Evolutionary conservation across 1,284 basidiomycete genomes (phyloP).

Genomic region (Athelia psychrophila): DNA sequence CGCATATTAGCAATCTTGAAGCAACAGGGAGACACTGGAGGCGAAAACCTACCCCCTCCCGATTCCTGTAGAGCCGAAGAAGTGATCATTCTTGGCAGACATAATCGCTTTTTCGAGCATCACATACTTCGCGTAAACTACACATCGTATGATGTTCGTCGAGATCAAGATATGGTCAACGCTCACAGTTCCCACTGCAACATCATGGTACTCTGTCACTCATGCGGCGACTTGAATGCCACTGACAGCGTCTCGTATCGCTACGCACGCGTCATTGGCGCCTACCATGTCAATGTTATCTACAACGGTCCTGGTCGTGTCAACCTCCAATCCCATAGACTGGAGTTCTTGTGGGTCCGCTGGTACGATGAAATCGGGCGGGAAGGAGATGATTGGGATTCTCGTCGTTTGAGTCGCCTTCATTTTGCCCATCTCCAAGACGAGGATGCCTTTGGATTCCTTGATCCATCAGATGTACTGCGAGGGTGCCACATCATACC

Average conservation of each 20-base stretch:
- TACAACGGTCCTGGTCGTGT: background rate
- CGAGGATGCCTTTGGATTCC: conserved; percentile 24
- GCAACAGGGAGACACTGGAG: background rate
- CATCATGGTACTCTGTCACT: conserved; percentile 17
- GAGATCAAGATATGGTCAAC: conserved; percentile 5
- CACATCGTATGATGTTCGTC: conserved; percentile 19
- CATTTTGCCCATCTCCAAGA: conserved; percentile 15
- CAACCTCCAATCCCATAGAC: background rate
- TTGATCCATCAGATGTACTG: conserved; percentile 24
- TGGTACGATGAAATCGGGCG: conserved; percentile 12
- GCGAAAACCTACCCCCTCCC: conserved; percentile 12
- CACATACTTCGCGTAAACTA: conserved; percentile 12
- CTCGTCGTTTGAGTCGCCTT: conserved; percentile 13
- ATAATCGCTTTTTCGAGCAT: conserved; percentile 13
- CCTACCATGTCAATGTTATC: conserved; percentile 1
- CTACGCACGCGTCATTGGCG: conserved; percentile 12
- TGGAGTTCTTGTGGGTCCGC: conserved; percentile 12
- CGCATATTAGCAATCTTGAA: background rate
- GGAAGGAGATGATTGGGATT: conserved; percentile 10
- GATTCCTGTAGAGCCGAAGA: conserved; percentile 17
- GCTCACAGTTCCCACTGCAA: conserved; percentile 3
- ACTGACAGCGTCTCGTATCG: conserved; percentile 17
- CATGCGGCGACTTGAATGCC: conserved; percentile 2
- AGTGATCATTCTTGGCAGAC: conserved; percentile 13
- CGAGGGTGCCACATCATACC: conserved; percentile 21